Evolutionary conservation across 2,329 filamentous ascomycete genomes (phyloP), one percentile per base, ranked within the genome.

Genomic region (Fusarium sp.): DNA sequence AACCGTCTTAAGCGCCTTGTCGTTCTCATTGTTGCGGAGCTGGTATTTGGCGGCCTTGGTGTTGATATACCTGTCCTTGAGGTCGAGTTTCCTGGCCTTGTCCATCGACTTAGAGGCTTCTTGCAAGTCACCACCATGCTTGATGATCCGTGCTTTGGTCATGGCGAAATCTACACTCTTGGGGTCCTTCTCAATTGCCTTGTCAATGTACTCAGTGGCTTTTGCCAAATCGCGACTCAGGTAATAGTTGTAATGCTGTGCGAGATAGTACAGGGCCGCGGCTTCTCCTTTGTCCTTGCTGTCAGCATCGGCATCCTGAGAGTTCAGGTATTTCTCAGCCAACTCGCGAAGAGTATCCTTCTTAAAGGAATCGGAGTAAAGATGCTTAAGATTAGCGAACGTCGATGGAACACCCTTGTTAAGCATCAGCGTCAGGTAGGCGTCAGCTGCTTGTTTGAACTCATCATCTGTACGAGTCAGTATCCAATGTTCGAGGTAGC

Each of bases 11-110:
- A 98, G 80, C 0, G 91, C 94, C 68, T 88, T 88, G 47, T 96
- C 91, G 72, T 92, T 95, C 73, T 97, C 88, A 75, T 97, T 88
- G 77, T 97, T 96, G 52, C 95, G 88, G 43, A 99, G 84, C 76
- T 96, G 93, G 75, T 99, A 99, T 75, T 99, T 99, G 58, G 94
- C 93, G 45, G 93, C 90, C 80, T 99, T 99, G 64, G 93, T 96
- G 82, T 99, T 99, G 83, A 98, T 98, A 76, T 98, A 96, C 40
- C 95, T 89, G 74, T 99, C 95, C 78, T 90, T 92, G 66, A 91
- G 87, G 73, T 99, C 96, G 61, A 97, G 83, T 62, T 87, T 85
- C 48, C 95, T 88, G 1, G 95, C 95, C 65, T 89, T 82, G 69
- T 97, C 91, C 92, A 99, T 98, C 38, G 88, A 85, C 71, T 93